Evolutionary conservation across 176 grass and related monocot species (phyloP).

Genomic region (Saccharum officinarum): DNA sequence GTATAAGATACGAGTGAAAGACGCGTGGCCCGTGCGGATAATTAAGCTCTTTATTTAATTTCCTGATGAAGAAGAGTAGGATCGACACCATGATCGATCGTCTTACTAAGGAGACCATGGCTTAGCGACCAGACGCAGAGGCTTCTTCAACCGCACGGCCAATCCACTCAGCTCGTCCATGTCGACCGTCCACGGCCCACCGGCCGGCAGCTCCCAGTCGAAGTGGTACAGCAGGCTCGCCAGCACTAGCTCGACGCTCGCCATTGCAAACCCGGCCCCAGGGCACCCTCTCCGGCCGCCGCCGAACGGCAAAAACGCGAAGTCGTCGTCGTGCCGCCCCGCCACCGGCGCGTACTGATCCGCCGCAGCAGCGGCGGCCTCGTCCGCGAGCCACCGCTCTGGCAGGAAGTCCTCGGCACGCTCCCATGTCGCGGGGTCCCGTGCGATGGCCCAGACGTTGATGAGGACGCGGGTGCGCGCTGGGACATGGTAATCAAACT

Average conservation of each 20-base stretch:
- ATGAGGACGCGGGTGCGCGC: conserved; percentile 30
- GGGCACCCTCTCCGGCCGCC: conserved; percentile 57
- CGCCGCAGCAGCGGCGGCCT: neutral
- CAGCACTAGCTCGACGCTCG: conserved; percentile 35
- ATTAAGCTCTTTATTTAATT: too few species aligned
- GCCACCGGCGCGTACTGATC: too few species aligned
- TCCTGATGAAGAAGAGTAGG: too few species aligned
- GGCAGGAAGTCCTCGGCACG: conserved; percentile 48
- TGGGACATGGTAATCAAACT: neutral
- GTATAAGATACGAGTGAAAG: too few species aligned
- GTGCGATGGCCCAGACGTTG: conserved; percentile 45
- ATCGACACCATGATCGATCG: too few species aligned
- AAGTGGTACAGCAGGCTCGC: conserved; percentile 40
- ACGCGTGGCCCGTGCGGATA: too few species aligned
- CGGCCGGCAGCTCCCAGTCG: neutral
- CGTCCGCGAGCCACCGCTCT: conserved; percentile 24
- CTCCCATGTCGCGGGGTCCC: conserved; percentile 46
- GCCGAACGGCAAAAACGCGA: conserved; percentile 57
- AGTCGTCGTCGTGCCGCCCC: conserved; percentile 23
- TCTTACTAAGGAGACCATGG: too few species aligned
- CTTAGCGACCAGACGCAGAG: too few species aligned
- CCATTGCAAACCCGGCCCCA: conserved; percentile 30
- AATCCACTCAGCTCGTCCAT: too few species aligned
- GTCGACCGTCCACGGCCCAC: too few species aligned
- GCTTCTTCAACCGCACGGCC: too few species aligned